Evolutionary conservation across 2,329 filamentous ascomycete genomes (phyloP), one percentile per base, ranked within the genome.

Genomic region (Aureobasidium sp.): DNA sequence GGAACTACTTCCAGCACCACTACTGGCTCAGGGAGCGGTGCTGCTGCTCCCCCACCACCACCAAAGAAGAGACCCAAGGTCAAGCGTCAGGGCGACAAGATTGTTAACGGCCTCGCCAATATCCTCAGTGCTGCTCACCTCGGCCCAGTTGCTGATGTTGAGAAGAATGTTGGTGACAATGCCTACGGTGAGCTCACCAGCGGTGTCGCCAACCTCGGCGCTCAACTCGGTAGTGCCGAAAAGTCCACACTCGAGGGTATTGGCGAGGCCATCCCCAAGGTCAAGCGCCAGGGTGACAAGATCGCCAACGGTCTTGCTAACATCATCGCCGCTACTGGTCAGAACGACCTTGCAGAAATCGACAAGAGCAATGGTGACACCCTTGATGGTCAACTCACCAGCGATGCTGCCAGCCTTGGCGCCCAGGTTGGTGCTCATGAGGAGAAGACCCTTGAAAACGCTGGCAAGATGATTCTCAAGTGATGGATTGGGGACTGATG

Each of bases 381-480:
- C 24, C 17, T 66, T n/a, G 67, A 68, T 58, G 67, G 66, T 3
- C 15, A 44, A 1, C 49, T 61, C 14, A 68, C 67, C 7, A 33
- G 44, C n/a, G 66, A 31, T 19, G 64, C 65, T 7, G 66, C 67
- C 7, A 39, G 65, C 22, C 14, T 39, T 12, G 67, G 66, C 2
- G 64, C 65, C 1, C 19, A 63, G 22, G 33, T 67, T 27, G 67
- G 64, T 5, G 37, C 35, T 24, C 49, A 31, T 17, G 67, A 69
- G 45, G 66, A 61, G 29, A 15, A 22, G 1, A 66, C 64, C 1
- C 50, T 67, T 19, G 67, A 68, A 52, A 52, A 40, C 33, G 42
- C 47, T 53, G 67, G 67, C 6, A 65, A 68, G 57, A 64, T 65
- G 67, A 70, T 69, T 37, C 50, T 64, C 50, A 64, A 66, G 52